Base-by-base conservation (phyloP, 495 filamentous ascomycete species). In the Letharia columbiana region DNA sequence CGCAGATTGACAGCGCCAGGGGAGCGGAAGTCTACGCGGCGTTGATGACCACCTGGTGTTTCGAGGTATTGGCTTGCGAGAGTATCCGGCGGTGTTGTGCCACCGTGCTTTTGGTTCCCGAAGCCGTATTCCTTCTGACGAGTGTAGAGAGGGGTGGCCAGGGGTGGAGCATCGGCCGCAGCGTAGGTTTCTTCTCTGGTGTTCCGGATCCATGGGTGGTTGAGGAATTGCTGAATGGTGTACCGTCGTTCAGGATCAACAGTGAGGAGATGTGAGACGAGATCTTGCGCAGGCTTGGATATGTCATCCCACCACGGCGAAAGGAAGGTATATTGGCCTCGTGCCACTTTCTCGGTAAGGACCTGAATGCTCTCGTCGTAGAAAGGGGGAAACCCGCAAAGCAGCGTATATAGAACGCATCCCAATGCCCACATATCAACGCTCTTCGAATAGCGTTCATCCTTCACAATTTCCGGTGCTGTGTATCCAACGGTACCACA, bases 231-330 rank as follows among this genome's bases (percentile, higher is more conserved):
- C 67, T 81, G 83, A 75, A 97, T 97, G 1, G 86, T 90, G 77
- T 90, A 96, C 2, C 92, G 87, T 77, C 93, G 90, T 58, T 92
- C 89, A 5, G 92, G 92, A 73, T 97, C 91, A 62, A 97, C 92
- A 28, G 91, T 92, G 54, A 97, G 81, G 6, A 98, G 86, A 74
- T 98, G 94, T 1, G 90, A 91, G 60, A 98, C 91, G 8, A 98
- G 77, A 71, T 98, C 95, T 73, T 98, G 90, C 1, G 94, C 94
- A 0, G 90, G 86, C 76, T 96, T 93, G 68, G 92, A 96, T 66
- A 98, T 98, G 67, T 97, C 92, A 71, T 98, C 94, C 94, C 94
- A 98, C 94, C 94, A 98, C 1, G 94, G 94, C 15, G 93, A 97
- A 10, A 98, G 81, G 81, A 98, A 98, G 10, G 95, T 97, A 74